Conservation (phyloP, 345 rosid species). For the Citrus sinensis region DNA sequence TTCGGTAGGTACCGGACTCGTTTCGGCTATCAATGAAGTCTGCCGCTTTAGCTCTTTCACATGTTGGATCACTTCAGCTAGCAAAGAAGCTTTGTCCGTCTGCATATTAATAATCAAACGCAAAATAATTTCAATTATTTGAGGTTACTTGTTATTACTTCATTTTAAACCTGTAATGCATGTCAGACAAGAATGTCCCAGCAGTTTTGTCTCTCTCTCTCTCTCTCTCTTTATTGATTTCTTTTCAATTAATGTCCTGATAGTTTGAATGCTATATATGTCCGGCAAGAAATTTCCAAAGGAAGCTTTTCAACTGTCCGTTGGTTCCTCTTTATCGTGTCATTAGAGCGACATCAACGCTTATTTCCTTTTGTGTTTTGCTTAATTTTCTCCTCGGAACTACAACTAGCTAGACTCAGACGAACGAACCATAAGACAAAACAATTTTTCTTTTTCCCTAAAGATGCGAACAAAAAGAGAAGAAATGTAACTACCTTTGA, state of each 20-base stretch:
- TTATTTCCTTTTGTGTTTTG: conserved; percentile 32
- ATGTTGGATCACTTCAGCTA: conserved; percentile 96
- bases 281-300: conserved; percentile 59
- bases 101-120: conserved; percentile 13
- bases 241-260: neutral
- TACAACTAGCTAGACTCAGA: conserved; percentile 24
- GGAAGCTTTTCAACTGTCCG: conserved; percentile 62
- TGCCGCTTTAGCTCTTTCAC: conserved; percentile 90
- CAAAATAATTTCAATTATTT: neutral
- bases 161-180: too few species aligned
- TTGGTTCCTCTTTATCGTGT: conserved; percentile 77
- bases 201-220: conserved; percentile 25
- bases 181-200: conserved; percentile 23
- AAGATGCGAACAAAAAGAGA: neutral
- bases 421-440: conserved; percentile 14
- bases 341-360: conserved; percentile 63
- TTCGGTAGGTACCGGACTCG: conserved; percentile 82
- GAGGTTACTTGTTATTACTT: neutral
- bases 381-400: conserved; percentile 39
- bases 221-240: neutral
- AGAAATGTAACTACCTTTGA: conserved; percentile 30
- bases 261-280: neutral
- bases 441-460: conserved; percentile 2
- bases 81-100: conserved; percentile 98
- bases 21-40: conserved; percentile 75